phyloP scores from a whole-genome alignment of 208 protist species.

The Naegleria fowleri region DNA sequence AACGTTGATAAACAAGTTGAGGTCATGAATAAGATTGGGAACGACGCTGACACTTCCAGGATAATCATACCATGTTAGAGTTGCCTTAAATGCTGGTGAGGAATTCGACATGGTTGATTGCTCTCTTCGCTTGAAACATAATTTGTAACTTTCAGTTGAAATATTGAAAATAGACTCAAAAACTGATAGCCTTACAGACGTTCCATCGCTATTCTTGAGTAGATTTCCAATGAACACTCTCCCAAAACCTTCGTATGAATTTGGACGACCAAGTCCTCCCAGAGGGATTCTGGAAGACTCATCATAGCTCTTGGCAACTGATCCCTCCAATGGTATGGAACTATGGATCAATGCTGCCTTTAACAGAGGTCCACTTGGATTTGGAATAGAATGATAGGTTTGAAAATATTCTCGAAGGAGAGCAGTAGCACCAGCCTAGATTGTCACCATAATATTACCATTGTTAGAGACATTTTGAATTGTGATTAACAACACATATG shows the following conservation, averaged over 20 bases:
- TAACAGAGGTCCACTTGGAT: not conserved
- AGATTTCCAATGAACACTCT: not conserved
- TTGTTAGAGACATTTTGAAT: too few species aligned
- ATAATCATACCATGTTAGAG: conserved; percentile 70
- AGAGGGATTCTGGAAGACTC: not conserved
- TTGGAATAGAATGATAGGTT: too few species aligned
- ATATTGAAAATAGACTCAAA: not conserved
- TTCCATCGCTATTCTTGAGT: not conserved
- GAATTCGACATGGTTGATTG: too few species aligned
- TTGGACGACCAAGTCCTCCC: not conserved
- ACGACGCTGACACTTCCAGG: conserved; percentile 38
- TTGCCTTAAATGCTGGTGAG: conserved; percentile 47
- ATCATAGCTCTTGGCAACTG: not conserved
- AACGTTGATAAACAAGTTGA: not conserved
- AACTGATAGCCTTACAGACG: not conserved
- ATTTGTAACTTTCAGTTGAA: not conserved
- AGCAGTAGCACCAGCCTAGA: not conserved
- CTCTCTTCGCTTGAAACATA: not conserved
- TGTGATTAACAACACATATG: too few species aligned
- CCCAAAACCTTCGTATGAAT: not conserved
- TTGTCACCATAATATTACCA: too few species aligned
- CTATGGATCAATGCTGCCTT: not conserved
- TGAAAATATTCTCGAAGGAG: conserved; percentile 24
- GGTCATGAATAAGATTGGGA: not conserved
- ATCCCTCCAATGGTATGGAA: not conserved